phyloP scores from a whole-genome alignment of 371 early-diverging fungal genomes.

The Basidiobolus meristosporus region DNA sequence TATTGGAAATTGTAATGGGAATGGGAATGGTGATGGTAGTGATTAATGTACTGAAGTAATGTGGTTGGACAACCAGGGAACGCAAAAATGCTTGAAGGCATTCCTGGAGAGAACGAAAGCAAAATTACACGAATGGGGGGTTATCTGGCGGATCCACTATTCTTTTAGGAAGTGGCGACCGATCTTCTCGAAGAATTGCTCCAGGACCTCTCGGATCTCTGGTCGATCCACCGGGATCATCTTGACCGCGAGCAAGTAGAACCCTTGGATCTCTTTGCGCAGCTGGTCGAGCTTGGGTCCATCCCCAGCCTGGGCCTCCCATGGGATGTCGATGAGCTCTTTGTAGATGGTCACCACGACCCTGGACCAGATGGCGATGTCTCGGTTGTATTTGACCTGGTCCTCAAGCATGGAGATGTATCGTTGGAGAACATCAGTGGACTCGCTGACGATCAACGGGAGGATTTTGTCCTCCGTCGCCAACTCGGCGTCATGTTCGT shows the following conservation, averaged over 20 bases:
- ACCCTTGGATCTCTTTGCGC: conserved; percentile 3
- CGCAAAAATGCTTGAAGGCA: too few species aligned
- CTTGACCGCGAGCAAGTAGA: conserved; percentile 4
- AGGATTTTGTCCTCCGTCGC: too few species aligned
- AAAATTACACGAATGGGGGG: too few species aligned
- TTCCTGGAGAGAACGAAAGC: too few species aligned
- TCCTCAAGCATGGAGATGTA: conserved; percentile 1
- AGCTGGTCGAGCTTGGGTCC: conserved; percentile 1
- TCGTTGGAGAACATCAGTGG: conserved; percentile 4
- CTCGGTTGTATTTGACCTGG: conserved; percentile 2
- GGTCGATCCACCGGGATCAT: conserved; percentile 5
- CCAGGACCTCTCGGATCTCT: conserved; percentile 3
- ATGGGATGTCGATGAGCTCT: conserved; percentile 3
- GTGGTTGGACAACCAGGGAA: too few species aligned
- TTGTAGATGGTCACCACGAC: conserved; percentile 4
- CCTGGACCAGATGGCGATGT: conserved; percentile 5
- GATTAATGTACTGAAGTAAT: too few species aligned
- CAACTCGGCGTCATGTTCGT: too few species aligned
- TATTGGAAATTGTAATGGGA: too few species aligned
- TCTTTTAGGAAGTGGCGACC: conserved; percentile 4
- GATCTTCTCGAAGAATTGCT: conserved; percentile 6
- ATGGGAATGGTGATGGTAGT: too few species aligned
- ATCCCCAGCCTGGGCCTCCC: conserved; percentile 1
- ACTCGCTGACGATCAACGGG: not conserved
- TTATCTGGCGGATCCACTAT: too few species aligned